Percentiles rank a stretch among this genome's conserved stretches.
Evolutionary conservation across 805 yeast genomes (phyloP).

Genomic region (Naumovozyma dairenensis): DNA sequence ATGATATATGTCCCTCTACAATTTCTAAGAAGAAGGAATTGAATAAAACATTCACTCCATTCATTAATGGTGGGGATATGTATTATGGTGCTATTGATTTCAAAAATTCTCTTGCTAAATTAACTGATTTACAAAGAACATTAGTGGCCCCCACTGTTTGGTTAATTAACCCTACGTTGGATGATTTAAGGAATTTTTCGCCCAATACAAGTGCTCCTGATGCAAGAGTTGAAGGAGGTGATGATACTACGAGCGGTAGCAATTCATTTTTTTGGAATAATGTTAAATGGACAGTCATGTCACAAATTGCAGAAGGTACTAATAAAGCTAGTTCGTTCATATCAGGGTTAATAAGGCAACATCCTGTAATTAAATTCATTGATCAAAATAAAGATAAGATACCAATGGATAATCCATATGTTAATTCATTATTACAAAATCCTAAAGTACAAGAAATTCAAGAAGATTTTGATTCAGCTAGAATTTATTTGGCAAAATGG

Average conservation of each 20-base stretch:
- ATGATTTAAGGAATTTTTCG: constrained; percentile 33
- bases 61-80: constrained; percentile 42
- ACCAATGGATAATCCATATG: constrained; percentile 24
- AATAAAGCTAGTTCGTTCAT: constrained; percentile 26
- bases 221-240: background rate
- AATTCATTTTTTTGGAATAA: constrained; percentile 16
- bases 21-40: constrained; percentile 47
- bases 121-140: constrained; percentile 57
- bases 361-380: constrained; percentile 23
- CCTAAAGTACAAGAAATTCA: constrained; percentile 77
- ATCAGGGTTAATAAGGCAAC: constrained; percentile 17
- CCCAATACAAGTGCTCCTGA: constrained; percentile 3
- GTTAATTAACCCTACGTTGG: constrained; percentile 64
- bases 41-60: constrained; percentile 64
- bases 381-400: constrained; percentile 39
- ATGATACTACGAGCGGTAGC: background rate
- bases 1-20: constrained; percentile 74
- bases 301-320: constrained; percentile 73
- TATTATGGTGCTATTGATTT: constrained; percentile 93
- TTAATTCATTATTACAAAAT: constrained; percentile 49
- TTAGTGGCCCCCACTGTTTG: constrained; percentile 62
- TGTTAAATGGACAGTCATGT: constrained; percentile 81
- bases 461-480: constrained; percentile 84
- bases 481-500: constrained; percentile 92
- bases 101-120: constrained; percentile 40